Base-by-base conservation (phyloP, 208 protist genomes). In the Trypanosoma cruzi region DNA sequence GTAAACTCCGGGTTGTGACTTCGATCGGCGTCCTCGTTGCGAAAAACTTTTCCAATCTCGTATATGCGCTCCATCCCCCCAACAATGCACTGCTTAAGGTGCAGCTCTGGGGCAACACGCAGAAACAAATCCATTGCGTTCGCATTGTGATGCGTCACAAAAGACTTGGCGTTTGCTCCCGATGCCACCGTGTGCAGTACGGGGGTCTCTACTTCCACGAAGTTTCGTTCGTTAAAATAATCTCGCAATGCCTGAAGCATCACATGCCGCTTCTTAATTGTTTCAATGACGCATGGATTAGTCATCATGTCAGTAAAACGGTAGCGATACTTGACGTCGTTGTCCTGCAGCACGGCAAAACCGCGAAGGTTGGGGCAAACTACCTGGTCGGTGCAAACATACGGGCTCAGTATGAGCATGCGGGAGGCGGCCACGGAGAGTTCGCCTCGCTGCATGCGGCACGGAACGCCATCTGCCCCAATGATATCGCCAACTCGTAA, bases 1-100 rank as follows among this genome's bases (percentile, higher is more conserved):
- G 97, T 98, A 79, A 99, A 99, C 80, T 99, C 97, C 20, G 97
- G 97, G 67, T 98, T 98, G 81, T 99, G 97, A 71, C 85, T 97
- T 50, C 84, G 66, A 79, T 98, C 96, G n/a, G 93, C 86, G 68
- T 88, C 88, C 81, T 99, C 96, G 79, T 98, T 99, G 44, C 96
- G 85, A 75, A 98, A 99, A 8, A 97, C 86, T 40, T 85, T 92
- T 49, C 96, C 95, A 56, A 99, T 90, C 81, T 99, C 97, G 79
- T 97, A 99, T 4, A 99, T 96, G 18, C 90, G 80, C 57, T 99
- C 90, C 64, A 99, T 78, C 29, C 97, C 97, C 24, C 94, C 97
- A 37, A 98, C 92, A 54, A 99, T 82, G 52, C 97, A 93, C 81
- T 97, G 81, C 78, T 99, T 99, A 37, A 99, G 76, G 73, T 97